phyloP scores from a whole-genome alignment of 1,284 basidiomycete species.

The Schizopora paradoxa region DNA sequence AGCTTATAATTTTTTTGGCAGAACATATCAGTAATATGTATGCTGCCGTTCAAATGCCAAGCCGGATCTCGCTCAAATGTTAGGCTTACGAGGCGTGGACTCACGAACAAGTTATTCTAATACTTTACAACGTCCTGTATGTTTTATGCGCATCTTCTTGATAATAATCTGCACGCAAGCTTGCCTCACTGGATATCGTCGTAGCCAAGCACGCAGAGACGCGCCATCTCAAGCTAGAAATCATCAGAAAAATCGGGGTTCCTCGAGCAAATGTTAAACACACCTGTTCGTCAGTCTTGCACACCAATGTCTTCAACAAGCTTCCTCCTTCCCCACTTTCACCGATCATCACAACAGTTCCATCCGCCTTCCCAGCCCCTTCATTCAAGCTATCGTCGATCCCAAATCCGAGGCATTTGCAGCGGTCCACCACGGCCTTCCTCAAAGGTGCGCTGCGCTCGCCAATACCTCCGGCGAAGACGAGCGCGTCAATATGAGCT shows the following conservation, averaged over 20 bases:
- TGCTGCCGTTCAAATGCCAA: no score
- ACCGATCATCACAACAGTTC: constrained; percentile 43
- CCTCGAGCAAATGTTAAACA: constrained; percentile 9
- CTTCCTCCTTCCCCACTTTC: constrained; percentile 29
- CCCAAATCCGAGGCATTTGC: constrained; percentile 57
- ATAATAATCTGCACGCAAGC: no score
- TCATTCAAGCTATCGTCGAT: constrained; percentile 39
- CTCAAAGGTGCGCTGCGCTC: constrained; percentile 65
- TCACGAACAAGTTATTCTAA: no score
- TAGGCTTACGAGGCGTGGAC: no score
- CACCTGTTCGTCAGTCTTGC: constrained; percentile 56
- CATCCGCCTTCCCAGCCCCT: constrained; percentile 26
- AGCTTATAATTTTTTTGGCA: no score
- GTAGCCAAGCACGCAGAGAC: constrained; percentile 42
- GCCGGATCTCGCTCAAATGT: no score
- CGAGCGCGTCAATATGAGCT: constrained; percentile 62
- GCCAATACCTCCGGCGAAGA: constrained; percentile 85
- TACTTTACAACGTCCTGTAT: no score
- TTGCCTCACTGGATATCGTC: no score
- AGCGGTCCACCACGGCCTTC: constrained; percentile 45
- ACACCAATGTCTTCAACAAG: constrained; percentile 45
- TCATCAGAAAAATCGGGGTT: neutral
- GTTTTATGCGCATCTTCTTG: no score
- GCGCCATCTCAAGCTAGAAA: constrained; percentile 62
- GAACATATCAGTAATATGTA: no score